These are phyloP conservation scores for Malassezia pachydermatis DNA, from an alignment of 1,284 basidiomycete genomes.

Conservation along the genomic window DNA sequence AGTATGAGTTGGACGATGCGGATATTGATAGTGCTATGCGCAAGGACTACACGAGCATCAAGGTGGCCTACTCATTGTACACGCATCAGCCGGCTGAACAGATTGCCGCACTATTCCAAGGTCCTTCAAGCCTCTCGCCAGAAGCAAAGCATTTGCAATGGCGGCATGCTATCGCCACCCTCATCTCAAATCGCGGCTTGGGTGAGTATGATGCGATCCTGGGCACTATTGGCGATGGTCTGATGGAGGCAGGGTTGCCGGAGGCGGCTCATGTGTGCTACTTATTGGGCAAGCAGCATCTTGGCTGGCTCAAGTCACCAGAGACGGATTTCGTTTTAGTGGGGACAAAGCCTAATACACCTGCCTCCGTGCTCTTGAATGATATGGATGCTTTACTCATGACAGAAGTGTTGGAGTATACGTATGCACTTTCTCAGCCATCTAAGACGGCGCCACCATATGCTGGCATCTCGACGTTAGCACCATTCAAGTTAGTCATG, in stretches of 20 bases:
- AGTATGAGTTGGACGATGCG: slow-evolving; percentile 60
- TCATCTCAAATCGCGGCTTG: slow-evolving; percentile 62
- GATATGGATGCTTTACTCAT: slow-evolving; percentile 73
- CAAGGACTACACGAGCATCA: slow-evolving; percentile 34
- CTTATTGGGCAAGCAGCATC: slow-evolving; percentile 53
- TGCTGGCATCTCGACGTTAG: slow-evolving; percentile 69
- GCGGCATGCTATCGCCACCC: slow-evolving; percentile 67
- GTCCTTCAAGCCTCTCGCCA: neutral
- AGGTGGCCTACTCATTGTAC: slow-evolving; percentile 42
- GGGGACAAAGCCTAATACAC: slow-evolving; percentile 52
- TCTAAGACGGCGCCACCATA: slow-evolving; percentile 86
- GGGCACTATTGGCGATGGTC: slow-evolving; percentile 74
- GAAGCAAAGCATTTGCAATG: slow-evolving; percentile 19
- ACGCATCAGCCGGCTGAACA: slow-evolving; percentile 26
- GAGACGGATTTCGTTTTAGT: neutral
- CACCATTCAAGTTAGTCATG: slow-evolving; percentile 75
- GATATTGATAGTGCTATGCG: slow-evolving; percentile 8
- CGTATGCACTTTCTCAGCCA: slow-evolving; percentile 61
- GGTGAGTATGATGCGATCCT: slow-evolving; percentile 57
- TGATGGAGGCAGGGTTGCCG: slow-evolving; percentile 61
- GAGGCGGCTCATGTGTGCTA: slow-evolving; percentile 89
- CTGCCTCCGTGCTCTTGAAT: slow-evolving; percentile 59
- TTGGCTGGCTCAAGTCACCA: neutral
- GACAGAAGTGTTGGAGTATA: slow-evolving; percentile 86
- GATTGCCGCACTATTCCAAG: slow-evolving; percentile 9